Base-by-base conservation (phyloP, 2,329 filamentous ascomycete genomes). In the Scytalidium sp. region DNA sequence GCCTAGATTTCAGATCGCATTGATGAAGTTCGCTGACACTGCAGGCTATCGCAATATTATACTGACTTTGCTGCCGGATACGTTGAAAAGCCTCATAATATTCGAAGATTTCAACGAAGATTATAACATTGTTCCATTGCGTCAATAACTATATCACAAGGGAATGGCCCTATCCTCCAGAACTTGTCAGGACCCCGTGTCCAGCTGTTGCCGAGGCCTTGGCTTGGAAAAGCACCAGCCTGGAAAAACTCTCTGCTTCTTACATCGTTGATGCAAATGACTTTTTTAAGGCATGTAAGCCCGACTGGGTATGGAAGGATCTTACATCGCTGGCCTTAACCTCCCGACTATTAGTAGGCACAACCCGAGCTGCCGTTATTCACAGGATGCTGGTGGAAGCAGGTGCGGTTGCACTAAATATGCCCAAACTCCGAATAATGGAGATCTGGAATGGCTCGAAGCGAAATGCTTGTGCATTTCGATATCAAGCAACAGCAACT, bases 181-280 rank as follows among this genome's bases (percentile, higher is more conserved):
- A 36, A n/a, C 32, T 36, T 36, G 13, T 36, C 4, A 45, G 15
- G 13, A 36, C 32, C 32, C 32, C 32, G 8, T 36, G 32, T 46
- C 49, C 22, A 32, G 19, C 32, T 47, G 50, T 58, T 42, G 50
- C 52, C 50, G 45, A 42, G 17, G 46, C 46, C 2, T 20, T 57
- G 43, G 52, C 55, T n/a, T 46, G 45, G 40, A 49, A 51, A 43
- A 57, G 56, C 46, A 53, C 54, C 43, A 47, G 15, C 41, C 55
- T 57, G 46, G 55, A 52, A 36, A 52, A 56, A 32, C 53, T 57
- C 47, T 49, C 52, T 15, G 56, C 55, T 22, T 55, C 53, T 8
- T 59, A 56, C 25, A 54, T 57, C 36, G 56, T 59, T 19, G 55
- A 59, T 23, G 55, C 53, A 47, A 53, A 50, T 40, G 22, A 56